Evolutionary conservation across 1,284 basidiomycete genomes (phyloP), one percentile per base, ranked within the genome.

Genomic region (Marasmius fiardii): DNA sequence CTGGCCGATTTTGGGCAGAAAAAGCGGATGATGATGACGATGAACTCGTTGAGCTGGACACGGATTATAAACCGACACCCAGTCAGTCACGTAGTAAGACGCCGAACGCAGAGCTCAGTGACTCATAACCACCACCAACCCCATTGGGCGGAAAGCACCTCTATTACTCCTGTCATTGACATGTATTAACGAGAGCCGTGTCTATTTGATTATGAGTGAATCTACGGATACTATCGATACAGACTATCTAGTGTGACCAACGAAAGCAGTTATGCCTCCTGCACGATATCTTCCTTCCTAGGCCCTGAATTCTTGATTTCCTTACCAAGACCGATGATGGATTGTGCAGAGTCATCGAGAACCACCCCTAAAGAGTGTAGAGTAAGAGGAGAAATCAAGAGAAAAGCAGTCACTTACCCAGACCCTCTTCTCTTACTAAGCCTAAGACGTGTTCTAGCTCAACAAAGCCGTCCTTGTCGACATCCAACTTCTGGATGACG

Each of bases 381-480:
- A 49, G 53, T 24, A 56, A 56, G 44, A 21, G 37, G 35, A 47
- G 18, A n/a, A 26, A 41, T 41, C n/a, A n/a, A n/a, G 23, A 21
- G 55, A 53, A 43, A 43, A 51, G 43, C 5, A 51, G 50, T 52
- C 20, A 72, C 81, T 55, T 62, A 87, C 88, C 89, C 28, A 92
- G 72, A 20, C 87, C 90, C 63, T 91, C 89, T 69, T 91, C 88
- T 61, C 77, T 79, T n/a, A 90, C 88, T 52, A 93, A 72, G 2
- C 86, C 90, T 35, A 92, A 70, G 41, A 92, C 88, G 64, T 93
- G 90, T 69, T 92, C 89, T 33, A 93, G 74, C 69, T 94, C 91
- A 20, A 98, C 94, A 65, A 89, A 95, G 0, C 96, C 95, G 67
- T 99, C 96, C 72, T 93, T 87, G 74, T 99, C 96, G 4, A 93